A percentile compares a stretch with the other conserved stretches of the same genome.
Conservation (phyloP, 2,329 filamentous ascomycete species). For the Fusarium fracticaudum region DNA sequence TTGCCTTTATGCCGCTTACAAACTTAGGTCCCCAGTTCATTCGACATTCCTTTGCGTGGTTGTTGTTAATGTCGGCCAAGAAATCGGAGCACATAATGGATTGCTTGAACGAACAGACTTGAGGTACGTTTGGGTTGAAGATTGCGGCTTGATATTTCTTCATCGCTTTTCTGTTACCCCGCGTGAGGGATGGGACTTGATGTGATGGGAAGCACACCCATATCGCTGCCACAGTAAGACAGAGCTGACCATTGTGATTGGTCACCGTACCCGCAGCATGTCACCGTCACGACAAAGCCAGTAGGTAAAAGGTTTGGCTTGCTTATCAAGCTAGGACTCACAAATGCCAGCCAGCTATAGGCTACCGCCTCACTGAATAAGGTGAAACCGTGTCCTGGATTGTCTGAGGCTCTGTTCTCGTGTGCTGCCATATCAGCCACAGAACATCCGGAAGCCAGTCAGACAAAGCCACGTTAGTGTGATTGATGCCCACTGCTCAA, state of each 20-base stretch:
- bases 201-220: too few relatives aligned
- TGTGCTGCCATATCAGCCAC: not conserved
- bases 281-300: too few relatives aligned
- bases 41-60: not conserved
- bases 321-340: too few relatives aligned
- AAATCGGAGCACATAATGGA: not conserved
- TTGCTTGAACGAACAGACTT: not conserved
- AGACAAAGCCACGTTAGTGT: not conserved
- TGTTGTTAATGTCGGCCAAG: not conserved
- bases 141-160: not conserved
- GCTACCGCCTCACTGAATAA: too few relatives aligned
- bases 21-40: not conserved
- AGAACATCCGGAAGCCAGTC: not conserved
- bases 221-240: too few relatives aligned
- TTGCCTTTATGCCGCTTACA: not conserved
- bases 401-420: too few relatives aligned
- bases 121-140: rapidly evolving
- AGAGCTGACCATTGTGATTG: too few relatives aligned
- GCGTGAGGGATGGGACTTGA: not conserved
- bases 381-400: too few relatives aligned
- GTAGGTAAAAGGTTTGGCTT: too few relatives aligned
- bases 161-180: not conserved
- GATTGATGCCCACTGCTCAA: not conserved
- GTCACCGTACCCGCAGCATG: too few relatives aligned
- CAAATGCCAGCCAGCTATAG: too few relatives aligned